A percentile compares a stretch with the other conserved stretches of the same genome.
Evolutionary conservation across 176 grass and related monocot species (phyloP).

Genomic region (Triticum monococcum): DNA sequence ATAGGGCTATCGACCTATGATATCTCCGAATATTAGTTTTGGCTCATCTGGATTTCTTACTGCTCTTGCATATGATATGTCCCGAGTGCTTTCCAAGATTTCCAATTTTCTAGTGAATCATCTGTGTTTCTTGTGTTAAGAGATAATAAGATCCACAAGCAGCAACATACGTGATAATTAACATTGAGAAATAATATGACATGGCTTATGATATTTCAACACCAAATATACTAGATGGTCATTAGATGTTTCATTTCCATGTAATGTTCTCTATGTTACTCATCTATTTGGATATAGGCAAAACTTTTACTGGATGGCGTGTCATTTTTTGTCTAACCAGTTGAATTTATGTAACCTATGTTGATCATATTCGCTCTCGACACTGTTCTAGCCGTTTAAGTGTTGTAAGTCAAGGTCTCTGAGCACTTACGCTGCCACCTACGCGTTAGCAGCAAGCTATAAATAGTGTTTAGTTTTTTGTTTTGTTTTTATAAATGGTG

Average conservation of each 20-base stretch:
- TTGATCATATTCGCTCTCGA: not conserved
- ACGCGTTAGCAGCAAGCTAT: not conserved
- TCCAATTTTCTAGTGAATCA: not conserved
- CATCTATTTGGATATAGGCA: not conserved
- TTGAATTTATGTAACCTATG: not conserved
- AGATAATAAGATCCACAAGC: not conserved
- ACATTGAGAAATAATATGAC: no score
- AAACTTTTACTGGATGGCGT: not conserved
- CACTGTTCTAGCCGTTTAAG: not conserved
- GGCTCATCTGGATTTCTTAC: not conserved
- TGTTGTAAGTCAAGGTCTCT: not conserved
- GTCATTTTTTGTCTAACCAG: not conserved
- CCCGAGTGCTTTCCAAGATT: not conserved
- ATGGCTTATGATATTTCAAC: no score
- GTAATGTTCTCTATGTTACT: not conserved
- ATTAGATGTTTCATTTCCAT: not conserved
- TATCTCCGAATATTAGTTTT: not conserved
- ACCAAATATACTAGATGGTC: not conserved
- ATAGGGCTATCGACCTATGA: not conserved
- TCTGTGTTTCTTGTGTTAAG: not conserved
- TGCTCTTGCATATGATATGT: not conserved
- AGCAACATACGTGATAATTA: not conserved
- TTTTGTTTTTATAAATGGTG: no score
- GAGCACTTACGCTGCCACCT: not conserved
- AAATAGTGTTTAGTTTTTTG: not conserved